Percentiles rank a stretch among this genome's conserved stretches.
Conservation (phyloP, 176 grass and related monocot genomes). For the Avena atlantica region DNA sequence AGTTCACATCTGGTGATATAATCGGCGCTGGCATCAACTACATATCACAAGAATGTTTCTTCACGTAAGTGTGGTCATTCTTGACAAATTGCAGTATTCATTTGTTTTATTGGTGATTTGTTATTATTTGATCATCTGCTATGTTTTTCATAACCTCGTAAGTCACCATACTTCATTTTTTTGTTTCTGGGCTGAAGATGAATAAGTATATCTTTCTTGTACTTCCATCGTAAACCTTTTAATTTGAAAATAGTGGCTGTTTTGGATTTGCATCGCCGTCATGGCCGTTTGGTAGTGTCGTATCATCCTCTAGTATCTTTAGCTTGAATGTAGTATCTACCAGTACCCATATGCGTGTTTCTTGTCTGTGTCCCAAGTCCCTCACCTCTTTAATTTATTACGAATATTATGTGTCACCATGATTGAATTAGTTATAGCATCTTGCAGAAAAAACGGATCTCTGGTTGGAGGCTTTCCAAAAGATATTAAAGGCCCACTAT, state of each 20-base stretch:
- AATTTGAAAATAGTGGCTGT: conserved; percentile 20
- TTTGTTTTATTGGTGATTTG: conserved; percentile 26
- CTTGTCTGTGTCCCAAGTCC: neutral
- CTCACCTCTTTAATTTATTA: conserved; percentile 21
- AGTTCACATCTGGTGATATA: conserved; percentile 85
- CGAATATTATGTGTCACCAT: conserved; percentile 1
- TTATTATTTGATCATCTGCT: conserved; percentile 7
- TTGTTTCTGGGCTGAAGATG: conserved; percentile 12
- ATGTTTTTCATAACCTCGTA: neutral
- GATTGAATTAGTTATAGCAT: conserved; percentile 25
- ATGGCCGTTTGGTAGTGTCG: neutral
- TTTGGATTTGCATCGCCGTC: conserved; percentile 34
- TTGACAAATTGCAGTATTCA: neutral
- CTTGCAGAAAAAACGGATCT: conserved; percentile 86
- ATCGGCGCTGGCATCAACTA: conserved; percentile 95
- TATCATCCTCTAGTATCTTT: conserved; percentile 17
- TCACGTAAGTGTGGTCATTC: conserved; percentile 76
- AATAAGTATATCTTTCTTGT: neutral
- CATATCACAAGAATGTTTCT: conserved; percentile 81
- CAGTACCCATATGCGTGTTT: conserved; percentile 21
- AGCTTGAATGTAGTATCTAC: conserved; percentile 10
- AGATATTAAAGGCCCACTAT: conserved; percentile 78
- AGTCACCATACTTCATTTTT: neutral
- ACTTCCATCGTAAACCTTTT: neutral
- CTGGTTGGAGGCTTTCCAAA: conserved; percentile 72